Conservation (phyloP, 805 yeast species). For the Myxozyma neglecta region DNA sequence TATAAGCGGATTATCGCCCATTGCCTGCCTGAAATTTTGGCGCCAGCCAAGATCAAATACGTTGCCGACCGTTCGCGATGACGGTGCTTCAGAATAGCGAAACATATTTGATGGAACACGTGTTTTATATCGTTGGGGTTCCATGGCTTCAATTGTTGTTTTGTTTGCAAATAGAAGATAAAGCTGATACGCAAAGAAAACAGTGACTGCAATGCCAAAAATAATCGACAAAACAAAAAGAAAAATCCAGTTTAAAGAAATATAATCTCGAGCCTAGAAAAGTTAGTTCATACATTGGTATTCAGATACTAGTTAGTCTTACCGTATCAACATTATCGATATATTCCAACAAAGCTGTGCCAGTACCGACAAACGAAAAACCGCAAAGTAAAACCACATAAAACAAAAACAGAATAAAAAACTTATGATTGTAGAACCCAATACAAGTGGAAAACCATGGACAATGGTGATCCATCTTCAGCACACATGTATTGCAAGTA, state of each 20-base stretch:
- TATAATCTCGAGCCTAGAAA: slow-evolving; percentile 39
- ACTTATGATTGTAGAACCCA: slow-evolving; percentile 74
- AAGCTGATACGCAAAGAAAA: slow-evolving; percentile 55
- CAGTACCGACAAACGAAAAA: slow-evolving; percentile 46
- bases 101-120: slow-evolving; percentile 38
- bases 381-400: slow-evolving; percentile 61
- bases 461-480: slow-evolving; percentile 64
- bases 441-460: slow-evolving; percentile 94
- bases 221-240: slow-evolving; percentile 55
- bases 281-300: background rate
- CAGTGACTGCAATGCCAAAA: slow-evolving; percentile 55
- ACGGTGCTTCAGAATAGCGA: slow-evolving; percentile 47
- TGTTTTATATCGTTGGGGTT: slow-evolving; percentile 42
- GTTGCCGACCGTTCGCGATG: slow-evolving; percentile 55
- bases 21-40: slow-evolving; percentile 64
- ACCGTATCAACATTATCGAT: slow-evolving; percentile 46
- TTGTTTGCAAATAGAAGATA: slow-evolving; percentile 58
- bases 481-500: slow-evolving; percentile 43
- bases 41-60: slow-evolving; percentile 70
- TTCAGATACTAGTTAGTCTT: slow-evolving; percentile 2
- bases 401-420: slow-evolving; percentile 70
- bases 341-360: slow-evolving; percentile 50
- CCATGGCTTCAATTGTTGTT: slow-evolving; percentile 77
- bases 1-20: slow-evolving; percentile 66
- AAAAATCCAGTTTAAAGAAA: slow-evolving; percentile 62